Conservation (phyloP, 768 basidiomycete species). For the Mrakia frigida region DNA sequence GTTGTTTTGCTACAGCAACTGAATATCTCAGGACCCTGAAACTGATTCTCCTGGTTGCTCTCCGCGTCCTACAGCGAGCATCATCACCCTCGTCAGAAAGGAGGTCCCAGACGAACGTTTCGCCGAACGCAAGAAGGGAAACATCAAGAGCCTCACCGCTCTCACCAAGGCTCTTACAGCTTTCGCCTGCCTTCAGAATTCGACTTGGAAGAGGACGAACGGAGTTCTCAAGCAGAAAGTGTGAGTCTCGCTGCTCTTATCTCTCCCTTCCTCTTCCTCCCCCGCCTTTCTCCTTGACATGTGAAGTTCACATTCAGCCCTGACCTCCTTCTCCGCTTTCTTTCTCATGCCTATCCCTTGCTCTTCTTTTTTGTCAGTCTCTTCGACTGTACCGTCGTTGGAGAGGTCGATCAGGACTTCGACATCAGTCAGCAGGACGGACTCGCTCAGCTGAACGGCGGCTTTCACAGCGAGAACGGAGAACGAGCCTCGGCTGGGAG, state of each 20-base stretch:
- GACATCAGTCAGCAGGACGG: constrained; percentile 4
- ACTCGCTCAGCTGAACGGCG: background rate
- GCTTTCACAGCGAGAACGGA: background rate
- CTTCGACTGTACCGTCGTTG: constrained; percentile 44
- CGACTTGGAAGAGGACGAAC: constrained; percentile 43
- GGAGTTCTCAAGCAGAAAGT: constrained; percentile 40
- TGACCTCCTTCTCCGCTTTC: background rate
- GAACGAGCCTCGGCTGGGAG: background rate
- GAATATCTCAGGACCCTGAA: background rate
- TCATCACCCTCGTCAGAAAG: constrained; percentile 44
- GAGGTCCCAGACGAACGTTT: constrained; percentile 43
- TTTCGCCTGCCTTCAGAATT: constrained; percentile 45
- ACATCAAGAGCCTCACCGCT: constrained; percentile 38
- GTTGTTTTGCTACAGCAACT: background rate
- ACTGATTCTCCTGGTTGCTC: background rate
- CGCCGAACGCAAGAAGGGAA: constrained; percentile 35
- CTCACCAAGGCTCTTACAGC: constrained; percentile 47
- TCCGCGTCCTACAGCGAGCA: constrained; percentile 29
- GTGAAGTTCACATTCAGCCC: too few species aligned
- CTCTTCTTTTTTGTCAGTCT: constrained; percentile 34
- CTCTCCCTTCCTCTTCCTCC: too few species aligned
- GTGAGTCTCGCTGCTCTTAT: constrained; percentile 32
- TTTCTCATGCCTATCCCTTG: background rate
- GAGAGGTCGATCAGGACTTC: constrained; percentile 30
- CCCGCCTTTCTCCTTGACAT: too few species aligned